phyloP scores from a whole-genome alignment of 139 green algal genomes.

The Pleodorina starrii region DNA sequence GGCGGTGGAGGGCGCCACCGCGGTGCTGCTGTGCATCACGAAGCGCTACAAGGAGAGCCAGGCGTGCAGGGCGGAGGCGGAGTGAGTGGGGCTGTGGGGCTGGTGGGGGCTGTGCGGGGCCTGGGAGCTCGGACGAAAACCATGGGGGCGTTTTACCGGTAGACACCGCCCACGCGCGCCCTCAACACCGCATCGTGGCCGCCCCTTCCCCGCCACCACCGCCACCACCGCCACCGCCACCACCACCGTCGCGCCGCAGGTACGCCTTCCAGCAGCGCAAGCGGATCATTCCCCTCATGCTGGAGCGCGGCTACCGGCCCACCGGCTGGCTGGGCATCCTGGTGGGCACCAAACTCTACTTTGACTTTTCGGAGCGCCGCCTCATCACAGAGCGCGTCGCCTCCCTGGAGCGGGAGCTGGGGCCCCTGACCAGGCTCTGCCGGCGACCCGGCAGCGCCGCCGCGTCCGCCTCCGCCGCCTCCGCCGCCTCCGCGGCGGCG shows the following conservation, averaged over 20 bases:
- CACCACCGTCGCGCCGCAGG: neutral
- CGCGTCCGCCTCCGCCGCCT: neutral
- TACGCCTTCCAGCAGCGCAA: constrained; percentile 62
- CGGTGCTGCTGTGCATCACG: constrained; percentile 59
- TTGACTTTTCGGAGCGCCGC: constrained; percentile 50
- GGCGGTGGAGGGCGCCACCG: constrained; percentile 54
- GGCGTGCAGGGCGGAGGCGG: constrained; percentile 63
- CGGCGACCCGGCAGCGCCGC: constrained; percentile 28
- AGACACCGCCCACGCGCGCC: no score
- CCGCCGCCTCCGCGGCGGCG: neutral
- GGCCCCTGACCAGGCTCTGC: constrained; percentile 7
- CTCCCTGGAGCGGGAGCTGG: constrained; percentile 40
- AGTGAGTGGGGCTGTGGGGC: constrained; percentile 8
- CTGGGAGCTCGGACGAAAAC: no score
- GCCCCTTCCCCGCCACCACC: neutral
- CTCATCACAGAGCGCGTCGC: constrained; percentile 29
- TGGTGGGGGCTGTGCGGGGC: no score
- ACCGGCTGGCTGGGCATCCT: constrained; percentile 63
- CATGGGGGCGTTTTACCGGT: no score
- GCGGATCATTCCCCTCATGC: constrained; percentile 56
- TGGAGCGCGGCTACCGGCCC: constrained; percentile 56
- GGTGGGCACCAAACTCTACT: constrained; percentile 64
- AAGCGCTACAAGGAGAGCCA: constrained; percentile 65
- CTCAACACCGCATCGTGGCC: no score
- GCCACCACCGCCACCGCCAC: no score